Base-by-base conservation (phyloP, 306 rosid genomes). In the Carpinus fangiana region DNA sequence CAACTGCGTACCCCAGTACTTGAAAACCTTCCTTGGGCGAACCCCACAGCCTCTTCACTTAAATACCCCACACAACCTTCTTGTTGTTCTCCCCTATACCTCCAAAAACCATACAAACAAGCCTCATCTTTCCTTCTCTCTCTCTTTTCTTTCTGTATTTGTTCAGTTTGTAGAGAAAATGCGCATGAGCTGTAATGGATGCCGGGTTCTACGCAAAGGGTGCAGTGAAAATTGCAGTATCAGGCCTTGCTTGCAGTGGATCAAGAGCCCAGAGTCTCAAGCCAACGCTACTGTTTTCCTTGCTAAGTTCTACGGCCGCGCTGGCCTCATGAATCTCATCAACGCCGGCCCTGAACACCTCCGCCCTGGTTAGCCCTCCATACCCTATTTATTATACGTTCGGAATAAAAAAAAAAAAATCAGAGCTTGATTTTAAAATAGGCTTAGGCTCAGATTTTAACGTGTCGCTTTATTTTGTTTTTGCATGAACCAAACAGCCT, bases 111-210 rank as follows among this genome's bases (percentile, higher is more conserved):
- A 8, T 3, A 12, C n/a, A n/a, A 12, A 11, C 8, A 41, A 5
- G 45, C 45, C 45, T 41, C 3, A 31, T 62, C 46, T 52, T 67
- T 53, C 45, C 45, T 41, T 4, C 41, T 62, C 46, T 52, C 61
- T 53, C 7, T 28, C 34, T 71, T n/a, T n/a, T n/a, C n/a, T n/a
- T n/a, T 21, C n/a, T 75, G 51, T 5, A 0, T 26, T 31, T 65
- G 7, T n/a, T 26, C 28, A 11, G 20, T 13, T 60, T n/a, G 8
- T 12, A 53, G 17, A 20, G 38, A 85, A 87, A 90, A 94, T 94
- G 98, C 97, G 98, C 82, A 92, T 94, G 97, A 94, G 98, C 47
- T 94, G 98, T 72, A 94, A 92, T 76, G 98, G 98, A 16, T 94
- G 98, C 73, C 76, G 98, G 16, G 97, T 94, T 7, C 88, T 94